Evolutionary conservation across 768 basidiomycete species (phyloP).

Genomic region (Termitomyces titanicus): DNA sequence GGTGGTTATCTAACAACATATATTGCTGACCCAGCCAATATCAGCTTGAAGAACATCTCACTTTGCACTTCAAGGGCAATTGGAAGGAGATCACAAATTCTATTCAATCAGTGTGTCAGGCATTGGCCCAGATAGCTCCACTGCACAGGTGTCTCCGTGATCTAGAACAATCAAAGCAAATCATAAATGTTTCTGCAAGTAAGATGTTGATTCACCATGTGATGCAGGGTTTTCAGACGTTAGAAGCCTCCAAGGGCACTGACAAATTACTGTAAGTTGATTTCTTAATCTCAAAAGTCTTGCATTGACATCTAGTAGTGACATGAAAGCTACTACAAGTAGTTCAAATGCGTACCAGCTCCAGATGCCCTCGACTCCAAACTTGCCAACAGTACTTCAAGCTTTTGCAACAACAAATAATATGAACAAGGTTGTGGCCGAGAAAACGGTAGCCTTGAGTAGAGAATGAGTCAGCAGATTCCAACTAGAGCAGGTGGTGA

Average conservation of each 20-base stretch:
- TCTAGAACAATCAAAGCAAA: background rate
- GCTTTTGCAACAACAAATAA: too few relatives aligned
- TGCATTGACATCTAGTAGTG: too few relatives aligned
- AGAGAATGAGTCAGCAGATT: too few relatives aligned
- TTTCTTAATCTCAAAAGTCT: too few relatives aligned
- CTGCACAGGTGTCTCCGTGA: background rate
- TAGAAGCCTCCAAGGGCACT: background rate
- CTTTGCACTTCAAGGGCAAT: too few relatives aligned
- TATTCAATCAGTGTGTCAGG: background rate
- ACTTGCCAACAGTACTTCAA: too few relatives aligned
- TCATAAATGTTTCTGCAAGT: background rate
- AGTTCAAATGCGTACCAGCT: too few relatives aligned
- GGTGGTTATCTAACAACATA: background rate
- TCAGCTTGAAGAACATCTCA: background rate
- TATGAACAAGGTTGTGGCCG: too few relatives aligned
- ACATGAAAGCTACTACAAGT: too few relatives aligned
- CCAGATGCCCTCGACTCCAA: too few relatives aligned
- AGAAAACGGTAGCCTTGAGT: too few relatives aligned
- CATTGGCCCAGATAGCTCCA: background rate
- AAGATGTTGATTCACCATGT: background rate
- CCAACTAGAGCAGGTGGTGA: background rate
- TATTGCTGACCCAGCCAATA: background rate
- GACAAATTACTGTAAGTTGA: too few relatives aligned
- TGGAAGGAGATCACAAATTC: background rate
- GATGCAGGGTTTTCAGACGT: background rate